Evolutionary conservation across 1,284 basidiomycete genomes (phyloP).

Genomic region (Cerioporus squamosus): DNA sequence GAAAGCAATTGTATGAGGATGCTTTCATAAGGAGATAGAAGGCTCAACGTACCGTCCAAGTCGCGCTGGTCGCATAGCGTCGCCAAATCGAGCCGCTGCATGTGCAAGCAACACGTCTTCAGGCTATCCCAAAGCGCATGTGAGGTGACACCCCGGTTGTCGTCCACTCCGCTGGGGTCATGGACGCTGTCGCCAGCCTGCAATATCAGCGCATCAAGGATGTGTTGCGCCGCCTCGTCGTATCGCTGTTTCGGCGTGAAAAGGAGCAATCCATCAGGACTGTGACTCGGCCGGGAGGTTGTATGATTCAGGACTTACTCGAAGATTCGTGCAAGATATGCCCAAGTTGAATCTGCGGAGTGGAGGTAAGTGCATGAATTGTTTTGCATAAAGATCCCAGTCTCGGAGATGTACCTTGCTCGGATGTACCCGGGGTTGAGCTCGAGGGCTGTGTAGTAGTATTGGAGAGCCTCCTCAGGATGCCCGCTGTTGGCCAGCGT

Average conservation of each 20-base stretch:
- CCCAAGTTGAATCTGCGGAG: conserved; percentile 82
- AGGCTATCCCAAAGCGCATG: conserved; percentile 85
- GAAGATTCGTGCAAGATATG: conserved; percentile 88
- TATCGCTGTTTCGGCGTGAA: conserved; percentile 55
- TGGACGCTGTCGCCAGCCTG: conserved; percentile 80
- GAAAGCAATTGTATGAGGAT: too few relatives aligned
- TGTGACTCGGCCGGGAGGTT: too few relatives aligned
- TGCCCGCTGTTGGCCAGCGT: conserved; percentile 93
- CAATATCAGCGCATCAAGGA: conserved; percentile 83
- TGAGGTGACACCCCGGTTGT: conserved; percentile 74
- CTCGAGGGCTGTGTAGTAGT: conserved; percentile 89
- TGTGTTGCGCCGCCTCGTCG: conserved; percentile 82
- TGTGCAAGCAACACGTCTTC: conserved; percentile 77
- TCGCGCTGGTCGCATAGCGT: conserved; percentile 70
- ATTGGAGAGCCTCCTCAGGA: conserved; percentile 84
- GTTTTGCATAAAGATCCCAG: not conserved
- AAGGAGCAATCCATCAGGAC: too few relatives aligned
- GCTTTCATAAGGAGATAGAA: too few relatives aligned
- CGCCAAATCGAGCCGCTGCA: conserved; percentile 77
- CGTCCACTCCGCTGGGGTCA: conserved; percentile 50
- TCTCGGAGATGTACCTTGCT: conserved; percentile 59
- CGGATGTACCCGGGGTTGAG: conserved; percentile 94
- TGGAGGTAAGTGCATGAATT: not conserved
- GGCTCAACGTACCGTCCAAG: conserved; percentile 62
- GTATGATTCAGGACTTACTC: conserved; percentile 50